Percentiles rank a stretch among this genome's conserved stretches.
Conservation (phyloP, 2,329 filamentous ascomycete genomes). For the Penicillium nordicum region DNA sequence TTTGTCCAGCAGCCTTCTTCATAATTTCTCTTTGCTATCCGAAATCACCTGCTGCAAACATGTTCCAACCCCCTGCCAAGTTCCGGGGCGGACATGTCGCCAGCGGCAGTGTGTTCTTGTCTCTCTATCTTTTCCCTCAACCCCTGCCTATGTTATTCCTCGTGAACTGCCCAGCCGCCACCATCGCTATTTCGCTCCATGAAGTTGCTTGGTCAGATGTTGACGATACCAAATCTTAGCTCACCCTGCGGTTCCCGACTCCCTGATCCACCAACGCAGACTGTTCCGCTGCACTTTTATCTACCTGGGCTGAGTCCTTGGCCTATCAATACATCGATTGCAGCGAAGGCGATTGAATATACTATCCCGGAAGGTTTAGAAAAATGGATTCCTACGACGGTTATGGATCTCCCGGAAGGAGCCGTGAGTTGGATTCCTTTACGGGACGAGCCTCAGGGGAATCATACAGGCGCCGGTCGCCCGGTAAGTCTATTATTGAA, state of each 20-base stretch:
- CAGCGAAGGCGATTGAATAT: neutral
- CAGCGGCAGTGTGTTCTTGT: constrained; percentile 20
- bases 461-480: constrained; percentile 46
- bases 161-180: constrained; percentile 23
- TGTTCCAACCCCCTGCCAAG: constrained; percentile 13
- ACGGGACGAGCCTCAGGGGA: constrained; percentile 34
- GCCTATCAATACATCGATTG: neutral
- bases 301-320: neutral
- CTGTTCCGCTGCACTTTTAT: neutral
- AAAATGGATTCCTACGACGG: constrained; percentile 48
- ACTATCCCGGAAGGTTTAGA: neutral
- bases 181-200: constrained; percentile 20
- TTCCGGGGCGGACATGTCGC: constrained; percentile 13
- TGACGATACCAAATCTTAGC: constrained; percentile 40
- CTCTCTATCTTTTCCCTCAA: constrained; percentile 20
- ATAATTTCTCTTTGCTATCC: constrained; percentile 20
- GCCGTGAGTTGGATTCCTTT: constrained; percentile 41
- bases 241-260: constrained; percentile 15
- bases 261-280: neutral
- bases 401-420: constrained; percentile 45
- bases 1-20: constrained; percentile 15
- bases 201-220: constrained; percentile 34
- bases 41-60: constrained; percentile 10
- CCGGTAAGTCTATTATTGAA: constrained; percentile 36
- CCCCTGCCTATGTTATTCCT: constrained; percentile 22